These are phyloP conservation scores for Prunus salicina DNA, from an alignment of 306 rosid species.

Conservation along the genomic window DNA sequence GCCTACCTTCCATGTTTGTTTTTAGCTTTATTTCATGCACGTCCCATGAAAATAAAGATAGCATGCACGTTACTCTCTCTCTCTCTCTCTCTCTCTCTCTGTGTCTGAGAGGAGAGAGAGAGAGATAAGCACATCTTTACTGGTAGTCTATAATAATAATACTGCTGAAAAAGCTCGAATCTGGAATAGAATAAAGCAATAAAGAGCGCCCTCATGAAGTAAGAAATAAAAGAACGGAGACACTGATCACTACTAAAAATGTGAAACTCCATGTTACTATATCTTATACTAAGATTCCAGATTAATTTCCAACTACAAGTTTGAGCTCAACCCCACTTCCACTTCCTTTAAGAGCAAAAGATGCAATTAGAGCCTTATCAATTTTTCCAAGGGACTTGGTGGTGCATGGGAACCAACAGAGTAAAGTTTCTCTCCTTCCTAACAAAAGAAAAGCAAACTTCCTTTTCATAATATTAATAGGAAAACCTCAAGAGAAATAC, in stretches of 20 bases:
- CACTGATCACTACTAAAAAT: conserved; percentile 6
- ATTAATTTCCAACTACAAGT: conserved; percentile 14
- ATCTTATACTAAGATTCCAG: conserved; percentile 25
- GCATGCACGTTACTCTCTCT: conserved; percentile 69
- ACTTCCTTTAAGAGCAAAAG: conserved; percentile 27
- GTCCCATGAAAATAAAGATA: conserved; percentile 57
- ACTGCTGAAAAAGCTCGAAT: conserved; percentile 54
- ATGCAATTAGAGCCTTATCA: neutral
- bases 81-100: neutral
- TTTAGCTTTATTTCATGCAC: conserved; percentile 60
- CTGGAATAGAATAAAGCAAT: conserved; percentile 63
- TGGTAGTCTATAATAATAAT: conserved; percentile 13
- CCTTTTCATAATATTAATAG: conserved; percentile 27
- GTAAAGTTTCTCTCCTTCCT: conserved; percentile 42
- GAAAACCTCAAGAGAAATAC: conserved; percentile 24
- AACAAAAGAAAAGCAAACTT: conserved; percentile 45
- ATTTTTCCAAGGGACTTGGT: neutral
- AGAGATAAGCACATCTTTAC: conserved; percentile 37
- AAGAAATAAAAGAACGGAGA: conserved; percentile 26
- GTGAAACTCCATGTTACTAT: conserved; percentile 18
- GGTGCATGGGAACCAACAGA: conserved; percentile 30
- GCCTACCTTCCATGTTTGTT: conserved; percentile 39
- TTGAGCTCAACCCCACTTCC: conserved; percentile 28
- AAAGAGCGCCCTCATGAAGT: conserved; percentile 42
- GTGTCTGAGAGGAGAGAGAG: neutral